These are phyloP conservation scores for Fraxinus americana DNA, from an alignment of 257 asterid species.

Conservation along the genomic window DNA sequence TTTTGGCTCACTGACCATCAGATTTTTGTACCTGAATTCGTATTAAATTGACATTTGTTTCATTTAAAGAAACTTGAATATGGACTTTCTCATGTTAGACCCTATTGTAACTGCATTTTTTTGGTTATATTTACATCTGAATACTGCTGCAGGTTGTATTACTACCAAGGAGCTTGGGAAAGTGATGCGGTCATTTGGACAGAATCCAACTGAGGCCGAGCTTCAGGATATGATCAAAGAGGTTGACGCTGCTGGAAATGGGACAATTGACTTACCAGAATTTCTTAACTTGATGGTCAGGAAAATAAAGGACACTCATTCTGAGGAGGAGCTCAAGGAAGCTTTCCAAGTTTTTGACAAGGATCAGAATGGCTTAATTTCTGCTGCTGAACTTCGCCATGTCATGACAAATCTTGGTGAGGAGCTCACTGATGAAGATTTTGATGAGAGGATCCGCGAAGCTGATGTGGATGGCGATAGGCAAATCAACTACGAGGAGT, in stretches of 20 bases:
- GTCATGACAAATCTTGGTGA: slow-evolving; percentile 72
- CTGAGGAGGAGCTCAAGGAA: slow-evolving; percentile 65
- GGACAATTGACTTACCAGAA: slow-evolving; percentile 63
- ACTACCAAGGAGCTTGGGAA: slow-evolving; percentile 62
- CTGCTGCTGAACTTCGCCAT: slow-evolving; percentile 63
- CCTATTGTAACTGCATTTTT: neutral
- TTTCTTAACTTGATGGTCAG: slow-evolving; percentile 67
- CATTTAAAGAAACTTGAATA: slow-evolving; percentile 9
- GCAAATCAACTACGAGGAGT: slow-evolving; percentile 73
- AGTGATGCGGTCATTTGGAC: slow-evolving; percentile 67
- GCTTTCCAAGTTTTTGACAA: slow-evolving; percentile 64
- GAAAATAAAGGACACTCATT: slow-evolving; percentile 58
- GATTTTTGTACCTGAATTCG: neutral
- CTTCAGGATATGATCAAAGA: slow-evolving; percentile 65
- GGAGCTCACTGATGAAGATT: slow-evolving; percentile 58
- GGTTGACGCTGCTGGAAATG: slow-evolving; percentile 65
- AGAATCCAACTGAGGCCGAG: slow-evolving; percentile 62
- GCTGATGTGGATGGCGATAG: slow-evolving; percentile 74
- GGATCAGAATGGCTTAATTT: slow-evolving; percentile 59
- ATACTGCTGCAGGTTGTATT: slow-evolving; percentile 47
- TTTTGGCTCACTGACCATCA: neutral
- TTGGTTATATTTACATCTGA: slow-evolving; percentile 4
- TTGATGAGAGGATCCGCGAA: slow-evolving; percentile 67
- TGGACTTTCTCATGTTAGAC: neutral
- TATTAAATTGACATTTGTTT: neutral